A percentile compares a stretch with the other conserved stretches of the same genome.
These are phyloP conservation scores for Oligophagozyma castellii DNA, from an alignment of 1,139 yeast species.

Conservation along the genomic window DNA sequence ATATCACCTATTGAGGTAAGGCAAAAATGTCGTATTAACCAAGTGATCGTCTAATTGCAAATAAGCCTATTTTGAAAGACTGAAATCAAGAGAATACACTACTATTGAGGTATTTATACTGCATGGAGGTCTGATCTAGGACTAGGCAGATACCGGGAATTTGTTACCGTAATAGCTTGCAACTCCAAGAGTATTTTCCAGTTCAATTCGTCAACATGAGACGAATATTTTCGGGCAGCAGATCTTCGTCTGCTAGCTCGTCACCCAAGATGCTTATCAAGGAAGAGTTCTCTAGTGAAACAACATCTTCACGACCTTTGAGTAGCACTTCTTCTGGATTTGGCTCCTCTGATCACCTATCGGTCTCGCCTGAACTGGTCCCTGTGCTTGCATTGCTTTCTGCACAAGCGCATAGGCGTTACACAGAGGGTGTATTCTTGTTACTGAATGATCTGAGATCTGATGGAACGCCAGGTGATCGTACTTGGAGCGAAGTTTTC, in stretches of 20 bases:
- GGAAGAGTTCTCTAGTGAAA: background rate
- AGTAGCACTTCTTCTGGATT: background rate
- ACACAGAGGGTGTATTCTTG: conserved; percentile 64
- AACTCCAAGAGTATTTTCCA: too few relatives aligned
- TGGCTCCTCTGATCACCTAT: background rate
- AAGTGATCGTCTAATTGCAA: too few relatives aligned
- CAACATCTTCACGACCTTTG: background rate
- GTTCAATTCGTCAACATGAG: too few relatives aligned
- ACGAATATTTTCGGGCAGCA: conserved; percentile 7
- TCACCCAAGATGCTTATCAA: background rate
- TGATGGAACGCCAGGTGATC: conserved; percentile 71
- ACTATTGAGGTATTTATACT: too few relatives aligned
- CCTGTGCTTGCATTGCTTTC: conserved; percentile 63
- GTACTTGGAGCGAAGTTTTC: conserved; percentile 86
- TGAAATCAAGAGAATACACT: too few relatives aligned
- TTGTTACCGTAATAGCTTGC: too few relatives aligned
- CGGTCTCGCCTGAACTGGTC: conserved; percentile 48
- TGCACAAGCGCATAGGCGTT: conserved; percentile 61
- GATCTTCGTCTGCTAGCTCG: background rate
- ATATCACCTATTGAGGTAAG: too few relatives aligned
- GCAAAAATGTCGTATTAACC: too few relatives aligned
- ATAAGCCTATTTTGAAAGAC: too few relatives aligned
- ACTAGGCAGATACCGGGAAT: too few relatives aligned
- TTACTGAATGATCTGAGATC: conserved; percentile 56
- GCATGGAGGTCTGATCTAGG: too few relatives aligned